Conservation (phyloP, 2,329 filamentous ascomycete species). For the Blastomyces gilchristii region DNA sequence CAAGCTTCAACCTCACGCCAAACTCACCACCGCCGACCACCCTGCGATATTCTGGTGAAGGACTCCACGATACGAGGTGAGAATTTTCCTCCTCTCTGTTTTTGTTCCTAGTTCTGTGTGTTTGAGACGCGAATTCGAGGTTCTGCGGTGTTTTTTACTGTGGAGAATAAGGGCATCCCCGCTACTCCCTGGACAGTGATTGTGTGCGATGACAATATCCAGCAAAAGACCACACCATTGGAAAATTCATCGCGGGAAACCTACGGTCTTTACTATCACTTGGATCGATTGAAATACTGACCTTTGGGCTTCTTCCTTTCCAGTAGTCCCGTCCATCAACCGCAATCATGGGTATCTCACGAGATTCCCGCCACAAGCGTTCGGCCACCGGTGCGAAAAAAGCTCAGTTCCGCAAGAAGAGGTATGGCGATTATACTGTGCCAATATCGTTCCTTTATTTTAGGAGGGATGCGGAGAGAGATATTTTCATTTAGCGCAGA, state of each 20-base stretch:
- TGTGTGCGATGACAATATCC: conserved; percentile 1
- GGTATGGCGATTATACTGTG: conserved; percentile 30
- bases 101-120: conserved; percentile 9
- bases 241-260: background rate
- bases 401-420: conserved; percentile 67
- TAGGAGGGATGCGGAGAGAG: background rate
- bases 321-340: conserved; percentile 47
- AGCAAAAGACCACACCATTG: background rate
- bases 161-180: background rate
- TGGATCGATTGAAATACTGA: background rate
- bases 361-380: conserved; percentile 99
- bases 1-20: background rate
- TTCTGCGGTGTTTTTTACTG: background rate
- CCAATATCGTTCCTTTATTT: background rate
- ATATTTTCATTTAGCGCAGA: conserved; percentile 44
- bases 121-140: background rate
- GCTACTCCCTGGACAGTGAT: background rate
- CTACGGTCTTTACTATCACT: background rate
- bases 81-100: conserved; percentile 19
- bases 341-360: conserved; percentile 98
- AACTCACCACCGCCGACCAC: conserved; percentile 31
- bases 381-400: conserved; percentile 98
- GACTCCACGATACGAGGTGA: conserved; percentile 38
- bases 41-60: conserved; percentile 37
- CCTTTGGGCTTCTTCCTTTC: background rate